Evolutionary conservation across 78 protist genomes (phyloP).

Genomic region (Emiliania huxleyi): DNA sequence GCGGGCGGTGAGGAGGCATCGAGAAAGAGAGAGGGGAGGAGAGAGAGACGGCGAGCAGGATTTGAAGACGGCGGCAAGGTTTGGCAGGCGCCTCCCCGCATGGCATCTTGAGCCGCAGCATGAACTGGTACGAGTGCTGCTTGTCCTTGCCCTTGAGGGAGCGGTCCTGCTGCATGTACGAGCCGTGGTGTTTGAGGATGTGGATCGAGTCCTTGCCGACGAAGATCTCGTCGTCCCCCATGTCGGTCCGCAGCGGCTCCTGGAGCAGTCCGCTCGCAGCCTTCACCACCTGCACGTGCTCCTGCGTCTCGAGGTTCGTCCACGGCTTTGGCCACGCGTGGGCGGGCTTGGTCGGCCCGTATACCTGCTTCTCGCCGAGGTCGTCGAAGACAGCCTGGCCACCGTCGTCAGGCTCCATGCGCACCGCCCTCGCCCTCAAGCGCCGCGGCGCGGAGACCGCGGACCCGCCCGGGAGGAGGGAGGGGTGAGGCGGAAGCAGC

Average conservation of each 20-base stretch:
- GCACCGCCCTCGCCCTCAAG: no score
- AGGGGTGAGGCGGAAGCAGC: no score
- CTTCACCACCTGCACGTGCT: not conserved
- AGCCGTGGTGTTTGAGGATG: conserved; percentile 47
- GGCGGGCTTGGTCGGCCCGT: not conserved
- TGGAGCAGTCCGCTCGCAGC: not conserved
- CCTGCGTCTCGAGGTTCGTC: not conserved
- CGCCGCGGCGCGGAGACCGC: no score
- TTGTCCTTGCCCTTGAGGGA: not conserved
- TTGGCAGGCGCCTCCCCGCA: conserved; percentile 33
- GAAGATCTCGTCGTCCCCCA: not conserved
- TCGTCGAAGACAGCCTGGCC: no score
- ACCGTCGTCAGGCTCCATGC: no score
- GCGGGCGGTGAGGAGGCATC: no score
- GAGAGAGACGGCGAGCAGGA: no score
- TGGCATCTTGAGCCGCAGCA: conserved; percentile 32
- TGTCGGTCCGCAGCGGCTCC: not conserved
- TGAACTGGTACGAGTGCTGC: not conserved
- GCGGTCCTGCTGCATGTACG: conserved; percentile 45
- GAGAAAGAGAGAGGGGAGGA: no score
- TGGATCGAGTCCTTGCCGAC: conserved; percentile 6
- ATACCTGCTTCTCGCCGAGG: no score
- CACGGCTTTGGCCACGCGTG: not conserved
- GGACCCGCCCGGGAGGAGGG: no score
- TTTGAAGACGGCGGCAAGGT: no score